These are phyloP conservation scores for Pseudocercospora eumusae DNA, from an alignment of 2,329 filamentous ascomycete species.

Conservation along the genomic window DNA sequence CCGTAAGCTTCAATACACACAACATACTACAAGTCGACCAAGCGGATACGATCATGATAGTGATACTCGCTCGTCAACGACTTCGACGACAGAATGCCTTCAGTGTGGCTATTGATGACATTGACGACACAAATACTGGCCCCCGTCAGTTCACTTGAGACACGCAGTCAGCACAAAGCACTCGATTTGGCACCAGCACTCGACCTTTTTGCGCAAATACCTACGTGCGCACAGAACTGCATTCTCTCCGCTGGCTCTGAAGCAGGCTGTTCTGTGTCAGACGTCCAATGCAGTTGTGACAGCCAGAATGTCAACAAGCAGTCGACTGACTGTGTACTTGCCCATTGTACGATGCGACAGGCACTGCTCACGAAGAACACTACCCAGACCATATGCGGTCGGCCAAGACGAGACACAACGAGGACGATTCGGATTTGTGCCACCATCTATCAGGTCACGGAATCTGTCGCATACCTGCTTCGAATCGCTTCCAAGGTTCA, in stretches of 20 bases:
- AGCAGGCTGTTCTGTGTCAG: conserved; percentile 6
- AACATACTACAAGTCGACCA: too few relatives aligned
- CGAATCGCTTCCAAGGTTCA: conserved; percentile 17
- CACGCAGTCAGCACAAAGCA: not conserved
- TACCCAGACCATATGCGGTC: conserved; percentile 15
- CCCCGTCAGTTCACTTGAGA: not conserved
- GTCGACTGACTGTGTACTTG: conserved; percentile 13
- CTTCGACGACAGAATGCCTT: not conserved
- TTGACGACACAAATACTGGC: not conserved
- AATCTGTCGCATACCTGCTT: conserved; percentile 10
- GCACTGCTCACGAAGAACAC: conserved; percentile 15
- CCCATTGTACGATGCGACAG: conserved; percentile 16
- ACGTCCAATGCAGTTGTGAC: conserved; percentile 18
- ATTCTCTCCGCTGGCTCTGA: not conserved
- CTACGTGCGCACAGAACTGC: not conserved
- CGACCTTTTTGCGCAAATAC: not conserved
- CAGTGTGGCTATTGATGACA: not conserved
- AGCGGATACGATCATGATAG: not conserved
- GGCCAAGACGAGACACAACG: conserved; percentile 10
- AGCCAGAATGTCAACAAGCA: conserved; percentile 8
- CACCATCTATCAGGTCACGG: not conserved
- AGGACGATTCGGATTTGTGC: not conserved
- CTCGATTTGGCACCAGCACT: not conserved
- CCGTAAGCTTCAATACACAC: too few relatives aligned
- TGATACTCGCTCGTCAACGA: not conserved